Evolutionary conservation across 306 rosid species (phyloP).

Genomic region (Quercus robur): DNA sequence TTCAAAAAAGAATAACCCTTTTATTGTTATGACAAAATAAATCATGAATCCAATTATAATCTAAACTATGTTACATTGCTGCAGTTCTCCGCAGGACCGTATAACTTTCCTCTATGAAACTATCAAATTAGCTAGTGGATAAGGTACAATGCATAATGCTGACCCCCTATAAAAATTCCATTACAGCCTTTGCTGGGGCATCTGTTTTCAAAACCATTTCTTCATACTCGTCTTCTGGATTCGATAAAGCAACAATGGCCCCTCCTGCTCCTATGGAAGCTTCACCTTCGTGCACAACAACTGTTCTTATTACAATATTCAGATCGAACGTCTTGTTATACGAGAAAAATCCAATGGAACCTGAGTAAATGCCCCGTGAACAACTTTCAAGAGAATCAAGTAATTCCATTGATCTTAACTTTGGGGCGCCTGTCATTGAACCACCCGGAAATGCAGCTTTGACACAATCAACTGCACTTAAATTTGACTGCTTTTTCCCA

Average conservation of each 20-base stretch:
- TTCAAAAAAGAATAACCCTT: background rate
- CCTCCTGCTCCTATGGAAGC: conserved; percentile 99
- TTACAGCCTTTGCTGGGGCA: conserved; percentile 74
- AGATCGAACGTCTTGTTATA: conserved; percentile 91
- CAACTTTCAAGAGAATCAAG: conserved; percentile 75
- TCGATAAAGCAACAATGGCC: conserved; percentile 83
- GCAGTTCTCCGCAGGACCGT: background rate
- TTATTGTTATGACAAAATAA: background rate
- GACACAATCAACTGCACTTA: conserved; percentile 69
- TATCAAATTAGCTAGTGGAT: background rate
- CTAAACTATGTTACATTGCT: background rate
- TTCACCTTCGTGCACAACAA: conserved; percentile 72
- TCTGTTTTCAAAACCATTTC: conserved; percentile 87
- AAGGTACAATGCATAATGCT: background rate
- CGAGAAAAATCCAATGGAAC: conserved; percentile 89
- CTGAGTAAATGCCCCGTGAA: conserved; percentile 93
- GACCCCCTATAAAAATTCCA: conserved; percentile 50
- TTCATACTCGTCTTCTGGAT: conserved; percentile 82
- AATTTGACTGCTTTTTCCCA: conserved; percentile 61
- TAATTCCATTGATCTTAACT: conserved; percentile 94
- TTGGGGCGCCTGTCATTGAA: conserved; percentile 98
- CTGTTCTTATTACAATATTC: conserved; percentile 90
- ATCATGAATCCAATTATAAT: background rate
- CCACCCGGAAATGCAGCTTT: conserved; percentile 97
- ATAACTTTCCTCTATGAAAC: background rate